These are phyloP conservation scores for Thalassiosira mediterranea DNA, from an alignment of 352 stramenopile species.

Conservation along the genomic window DNA sequence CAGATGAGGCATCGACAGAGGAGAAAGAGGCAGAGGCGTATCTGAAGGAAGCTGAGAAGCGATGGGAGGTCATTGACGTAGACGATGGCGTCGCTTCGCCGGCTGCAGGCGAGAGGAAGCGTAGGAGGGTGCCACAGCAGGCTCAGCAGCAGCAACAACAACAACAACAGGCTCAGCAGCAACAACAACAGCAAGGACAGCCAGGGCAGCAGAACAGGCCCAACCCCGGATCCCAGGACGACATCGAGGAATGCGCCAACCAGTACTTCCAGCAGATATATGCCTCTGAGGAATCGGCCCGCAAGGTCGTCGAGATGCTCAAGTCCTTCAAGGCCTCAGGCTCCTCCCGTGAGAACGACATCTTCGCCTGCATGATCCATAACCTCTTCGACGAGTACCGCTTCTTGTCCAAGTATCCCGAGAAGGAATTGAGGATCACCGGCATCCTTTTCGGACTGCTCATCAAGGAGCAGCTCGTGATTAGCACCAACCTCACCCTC, in stretches of 20 bases:
- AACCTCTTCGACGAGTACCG: conserved; percentile 99
- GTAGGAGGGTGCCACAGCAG: too few species aligned
- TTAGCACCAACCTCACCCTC: conserved; percentile 96
- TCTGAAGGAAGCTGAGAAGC: too few species aligned
- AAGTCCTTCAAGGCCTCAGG: conserved; percentile 97
- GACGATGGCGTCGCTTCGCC: too few species aligned
- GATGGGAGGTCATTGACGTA: too few species aligned
- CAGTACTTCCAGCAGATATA: conserved; percentile 99
- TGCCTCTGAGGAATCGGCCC: conserved; percentile 96
- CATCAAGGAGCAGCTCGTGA: conserved; percentile 98
- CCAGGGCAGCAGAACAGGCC: conserved; percentile 12
- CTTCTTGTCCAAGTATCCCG: conserved; percentile 98
- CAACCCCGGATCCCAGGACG: conserved; percentile 80
- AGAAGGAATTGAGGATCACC: conserved; percentile 98
- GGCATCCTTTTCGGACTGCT: conserved; percentile 97
- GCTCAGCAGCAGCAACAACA: conserved; percentile 5
- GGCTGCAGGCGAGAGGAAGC: too few species aligned
- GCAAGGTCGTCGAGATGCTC: conserved; percentile 97
- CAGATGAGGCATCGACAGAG: too few species aligned
- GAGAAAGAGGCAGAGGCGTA: too few species aligned
- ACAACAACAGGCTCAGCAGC: conserved; percentile 7
- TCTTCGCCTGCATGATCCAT: conserved; percentile 99
- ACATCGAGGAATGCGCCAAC: conserved; percentile 98
- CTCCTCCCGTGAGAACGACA: conserved; percentile 95
- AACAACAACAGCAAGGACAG: background rate